Percentiles rank a stretch among this genome's conserved stretches.
These are phyloP conservation scores for Microbotryomycetes sp. DNA, from an alignment of 1,284 basidiomycete species.

Conservation along the genomic window DNA sequence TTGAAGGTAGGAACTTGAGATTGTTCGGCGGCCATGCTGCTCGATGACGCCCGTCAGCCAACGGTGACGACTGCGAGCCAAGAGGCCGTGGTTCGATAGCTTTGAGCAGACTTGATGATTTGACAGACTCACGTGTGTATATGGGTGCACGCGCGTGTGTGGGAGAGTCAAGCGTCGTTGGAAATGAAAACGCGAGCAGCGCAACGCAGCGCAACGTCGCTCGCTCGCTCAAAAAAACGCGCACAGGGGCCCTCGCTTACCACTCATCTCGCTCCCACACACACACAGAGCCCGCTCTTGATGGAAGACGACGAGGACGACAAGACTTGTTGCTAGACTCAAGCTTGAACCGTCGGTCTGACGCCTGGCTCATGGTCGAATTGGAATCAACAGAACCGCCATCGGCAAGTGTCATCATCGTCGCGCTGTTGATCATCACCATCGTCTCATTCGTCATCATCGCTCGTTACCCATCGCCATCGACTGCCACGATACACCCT, in stretches of 20 bases:
- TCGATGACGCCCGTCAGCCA: no score
- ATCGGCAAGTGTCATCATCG: neutral
- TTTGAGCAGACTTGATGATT: neutral
- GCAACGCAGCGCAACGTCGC: neutral
- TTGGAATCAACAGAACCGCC: neutral
- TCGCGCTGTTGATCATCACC: neutral
- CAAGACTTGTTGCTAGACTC: no score
- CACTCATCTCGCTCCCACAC: neutral
- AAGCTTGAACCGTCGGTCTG: no score
- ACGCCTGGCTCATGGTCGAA: neutral
- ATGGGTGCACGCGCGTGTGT: neutral
- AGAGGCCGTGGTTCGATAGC: neutral
- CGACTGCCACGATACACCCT: no score
- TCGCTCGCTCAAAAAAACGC: no score
- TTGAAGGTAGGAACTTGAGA: slow-evolving; percentile 80
- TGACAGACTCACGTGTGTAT: neutral
- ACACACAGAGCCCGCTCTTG: neutral
- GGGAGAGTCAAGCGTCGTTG: neutral
- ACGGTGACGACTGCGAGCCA: neutral
- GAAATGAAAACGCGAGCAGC: neutral
- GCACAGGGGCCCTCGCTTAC: no score
- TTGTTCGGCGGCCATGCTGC: no score
- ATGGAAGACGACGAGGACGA: neutral
- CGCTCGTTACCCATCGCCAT: no score
- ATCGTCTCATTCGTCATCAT: neutral